Evolutionary conservation across 306 rosid species (phyloP).

Genomic region (Morella rubra): DNA sequence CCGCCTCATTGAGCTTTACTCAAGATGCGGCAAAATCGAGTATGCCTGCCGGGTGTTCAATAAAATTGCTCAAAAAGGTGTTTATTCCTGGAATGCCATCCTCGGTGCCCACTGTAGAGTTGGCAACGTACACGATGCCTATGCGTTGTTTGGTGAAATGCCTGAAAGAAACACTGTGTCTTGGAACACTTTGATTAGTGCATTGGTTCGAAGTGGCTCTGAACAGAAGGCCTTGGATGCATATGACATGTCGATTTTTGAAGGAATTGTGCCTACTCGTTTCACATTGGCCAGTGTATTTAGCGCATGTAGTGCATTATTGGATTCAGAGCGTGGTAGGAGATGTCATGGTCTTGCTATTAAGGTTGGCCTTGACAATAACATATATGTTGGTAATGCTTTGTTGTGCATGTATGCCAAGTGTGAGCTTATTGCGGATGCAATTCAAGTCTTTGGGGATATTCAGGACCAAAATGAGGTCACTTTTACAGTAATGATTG

Average conservation of each 20-base stretch:
- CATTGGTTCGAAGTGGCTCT: slow-evolving; percentile 50
- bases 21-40: slow-evolving; percentile 43
- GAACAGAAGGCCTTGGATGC: slow-evolving; percentile 51
- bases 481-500: slow-evolving; percentile 72
- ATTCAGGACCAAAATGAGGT: slow-evolving; percentile 69
- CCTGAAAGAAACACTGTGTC: slow-evolving; percentile 69
- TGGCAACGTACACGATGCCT: slow-evolving; percentile 34
- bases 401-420: slow-evolving; percentile 60
- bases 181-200: slow-evolving; percentile 55
- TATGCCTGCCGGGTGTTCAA: slow-evolving; percentile 49
- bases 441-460: slow-evolving; percentile 49
- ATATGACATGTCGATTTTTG: slow-evolving; percentile 43
- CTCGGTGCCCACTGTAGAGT: slow-evolving; percentile 48
- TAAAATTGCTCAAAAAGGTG: slow-evolving; percentile 45
- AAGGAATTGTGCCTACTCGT: slow-evolving; percentile 54
- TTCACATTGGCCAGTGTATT: slow-evolving; percentile 64
- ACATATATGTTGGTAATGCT: slow-evolving; percentile 58
- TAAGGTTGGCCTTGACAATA: slow-evolving; percentile 54
- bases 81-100: slow-evolving; percentile 73
- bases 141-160: slow-evolving; percentile 51
- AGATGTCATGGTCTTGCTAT: slow-evolving; percentile 58
- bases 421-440: slow-evolving; percentile 55
- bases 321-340: slow-evolving; percentile 51
- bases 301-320: slow-evolving; percentile 51
- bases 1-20: slow-evolving; percentile 55